Conservation (phyloP, 768 basidiomycete genomes). For the Filobasidium floriforme region DNA sequence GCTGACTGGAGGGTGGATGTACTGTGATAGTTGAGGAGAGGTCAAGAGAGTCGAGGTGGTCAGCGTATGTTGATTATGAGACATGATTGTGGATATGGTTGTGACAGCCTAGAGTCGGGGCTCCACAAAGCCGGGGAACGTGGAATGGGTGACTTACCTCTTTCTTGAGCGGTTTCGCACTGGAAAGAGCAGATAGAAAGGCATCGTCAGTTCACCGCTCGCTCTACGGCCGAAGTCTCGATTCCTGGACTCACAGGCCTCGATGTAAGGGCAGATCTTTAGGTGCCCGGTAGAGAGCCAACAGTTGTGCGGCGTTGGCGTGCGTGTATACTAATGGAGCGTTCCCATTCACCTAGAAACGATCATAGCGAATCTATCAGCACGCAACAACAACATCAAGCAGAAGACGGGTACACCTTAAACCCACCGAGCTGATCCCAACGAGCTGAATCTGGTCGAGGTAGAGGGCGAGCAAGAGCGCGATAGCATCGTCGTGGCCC, state of each 20-base stretch:
- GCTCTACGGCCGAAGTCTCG: no score
- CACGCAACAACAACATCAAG: no score
- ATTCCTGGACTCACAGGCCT: constrained; percentile 19
- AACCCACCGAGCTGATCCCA: constrained; percentile 19
- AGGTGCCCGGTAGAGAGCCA: constrained; percentile 16
- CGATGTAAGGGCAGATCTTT: constrained; percentile 9
- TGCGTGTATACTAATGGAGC: constrained; percentile 16
- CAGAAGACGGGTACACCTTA: not conserved
- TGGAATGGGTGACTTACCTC: not conserved
- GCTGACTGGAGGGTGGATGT: constrained; percentile 14
- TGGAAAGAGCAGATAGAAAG: not conserved
- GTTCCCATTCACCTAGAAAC: constrained; percentile 16
- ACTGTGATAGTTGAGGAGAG: not conserved
- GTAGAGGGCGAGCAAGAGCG: constrained; percentile 18
- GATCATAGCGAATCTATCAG: not conserved
- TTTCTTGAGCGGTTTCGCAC: constrained; percentile 19
- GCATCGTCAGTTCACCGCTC: no score
- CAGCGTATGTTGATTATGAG: not conserved
- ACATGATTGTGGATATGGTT: not conserved
- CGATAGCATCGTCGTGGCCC: constrained; percentile 21
- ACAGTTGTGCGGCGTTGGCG: constrained; percentile 17
- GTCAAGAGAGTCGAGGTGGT: not conserved
- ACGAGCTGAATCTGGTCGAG: constrained; percentile 12
- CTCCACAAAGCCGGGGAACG: not conserved
- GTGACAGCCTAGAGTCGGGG: no score